Evolutionary conservation across 208 protist species (phyloP).

Genomic region (Trypanosoma platydactyli): DNA sequence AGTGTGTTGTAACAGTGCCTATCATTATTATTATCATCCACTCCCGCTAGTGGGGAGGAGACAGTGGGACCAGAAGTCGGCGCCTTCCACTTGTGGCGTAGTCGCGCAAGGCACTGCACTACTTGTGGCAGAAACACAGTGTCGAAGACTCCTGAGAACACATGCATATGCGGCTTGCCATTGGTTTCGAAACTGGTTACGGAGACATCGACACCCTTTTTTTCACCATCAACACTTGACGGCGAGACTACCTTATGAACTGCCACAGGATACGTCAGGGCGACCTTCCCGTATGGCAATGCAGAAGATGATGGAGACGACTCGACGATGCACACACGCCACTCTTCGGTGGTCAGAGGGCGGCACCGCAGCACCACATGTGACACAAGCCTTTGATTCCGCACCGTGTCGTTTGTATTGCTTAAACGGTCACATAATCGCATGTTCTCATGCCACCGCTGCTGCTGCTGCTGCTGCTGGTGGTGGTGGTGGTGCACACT

Average conservation of each 20-base stretch:
- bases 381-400: not conserved
- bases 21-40: not conserved
- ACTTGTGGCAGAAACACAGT: slow-evolving; percentile 4
- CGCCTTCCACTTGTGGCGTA: not conserved
- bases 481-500: too few relatives aligned
- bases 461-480: too few relatives aligned
- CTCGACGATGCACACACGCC: not conserved
- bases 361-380: slow-evolving; percentile 14
- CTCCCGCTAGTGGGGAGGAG: not conserved
- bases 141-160: slow-evolving; percentile 11
- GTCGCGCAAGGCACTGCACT: slow-evolving; percentile 5
- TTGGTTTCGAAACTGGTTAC: not conserved
- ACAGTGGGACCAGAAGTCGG: not conserved
- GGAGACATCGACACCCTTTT: not conserved
- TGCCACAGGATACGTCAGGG: slow-evolving; percentile 5
- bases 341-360: slow-evolving; percentile 12
- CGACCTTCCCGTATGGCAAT: too few relatives aligned
- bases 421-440: too few relatives aligned
- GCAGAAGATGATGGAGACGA: not conserved
- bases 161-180: not conserved
- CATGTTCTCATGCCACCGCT: too few relatives aligned
- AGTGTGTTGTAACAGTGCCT: not conserved
- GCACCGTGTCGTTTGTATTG: too few relatives aligned
- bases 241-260: not conserved
- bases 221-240: not conserved